Conservation (phyloP, 2,329 filamentous ascomycete species). For the Xylogone sp. region DNA sequence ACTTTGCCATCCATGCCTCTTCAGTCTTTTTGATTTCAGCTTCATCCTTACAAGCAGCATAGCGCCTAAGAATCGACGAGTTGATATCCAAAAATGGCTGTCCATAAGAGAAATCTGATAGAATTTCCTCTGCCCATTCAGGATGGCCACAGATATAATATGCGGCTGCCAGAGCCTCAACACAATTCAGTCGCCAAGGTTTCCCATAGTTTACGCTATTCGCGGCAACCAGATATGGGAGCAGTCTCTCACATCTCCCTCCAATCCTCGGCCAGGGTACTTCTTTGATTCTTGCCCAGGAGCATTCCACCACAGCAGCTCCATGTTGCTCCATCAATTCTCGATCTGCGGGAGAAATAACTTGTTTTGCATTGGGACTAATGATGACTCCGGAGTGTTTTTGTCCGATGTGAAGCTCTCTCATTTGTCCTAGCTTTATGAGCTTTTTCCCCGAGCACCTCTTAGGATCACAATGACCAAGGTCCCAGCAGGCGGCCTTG, state of each 20-base stretch:
- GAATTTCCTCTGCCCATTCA: conserved; percentile 84
- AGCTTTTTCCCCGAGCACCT: conserved; percentile 93
- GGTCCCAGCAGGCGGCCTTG: conserved; percentile 96
- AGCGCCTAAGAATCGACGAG: conserved; percentile 72
- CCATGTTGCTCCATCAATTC: conserved; percentile 82
- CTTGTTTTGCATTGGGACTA: conserved; percentile 86
- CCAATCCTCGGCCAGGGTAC: conserved; percentile 90
- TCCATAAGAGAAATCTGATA: conserved; percentile 86
- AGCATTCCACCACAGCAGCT: conserved; percentile 94
- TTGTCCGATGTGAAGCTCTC: conserved; percentile 86
- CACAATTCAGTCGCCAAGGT: conserved; percentile 93
- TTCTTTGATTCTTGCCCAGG: conserved; percentile 89
- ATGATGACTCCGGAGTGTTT: conserved; percentile 90
- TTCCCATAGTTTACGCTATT: conserved; percentile 97
- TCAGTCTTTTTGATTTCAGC: conserved; percentile 80
- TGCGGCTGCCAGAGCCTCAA: conserved; percentile 87
- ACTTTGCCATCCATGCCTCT: conserved; percentile 80
- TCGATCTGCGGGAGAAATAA: conserved; percentile 78
- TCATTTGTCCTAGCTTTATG: conserved; percentile 90
- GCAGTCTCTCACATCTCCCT: conserved; percentile 83
- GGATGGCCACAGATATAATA: conserved; percentile 89
- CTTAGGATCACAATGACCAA: conserved; percentile 96
- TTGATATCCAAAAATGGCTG: conserved; percentile 90
- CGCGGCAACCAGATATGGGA: conserved; percentile 93
- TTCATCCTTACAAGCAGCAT: conserved; percentile 79